Evolutionary conservation across 352 stramenopile genomes (phyloP).

Genomic region (Globisporangium acanthophoron): DNA sequence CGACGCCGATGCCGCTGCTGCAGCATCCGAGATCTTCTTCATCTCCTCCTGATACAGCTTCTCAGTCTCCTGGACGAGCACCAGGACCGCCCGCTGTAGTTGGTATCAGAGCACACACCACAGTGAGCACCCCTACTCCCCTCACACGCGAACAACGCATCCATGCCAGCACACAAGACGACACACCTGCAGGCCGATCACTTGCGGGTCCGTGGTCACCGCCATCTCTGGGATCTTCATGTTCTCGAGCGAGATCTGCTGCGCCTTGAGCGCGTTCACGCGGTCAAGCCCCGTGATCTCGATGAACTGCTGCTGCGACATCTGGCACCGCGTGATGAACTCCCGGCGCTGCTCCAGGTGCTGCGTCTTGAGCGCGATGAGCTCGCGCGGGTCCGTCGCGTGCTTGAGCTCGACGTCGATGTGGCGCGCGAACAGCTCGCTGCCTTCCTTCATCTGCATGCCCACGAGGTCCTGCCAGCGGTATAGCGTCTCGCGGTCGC

Average conservation of each 20-base stretch:
- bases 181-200: conserved; percentile 47
- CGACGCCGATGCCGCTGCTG: background rate
- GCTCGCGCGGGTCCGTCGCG: conserved; percentile 31
- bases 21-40: conserved; percentile 8
- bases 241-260: conserved; percentile 66
- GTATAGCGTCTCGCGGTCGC: conserved; percentile 66
- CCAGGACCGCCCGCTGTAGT: conserved; percentile 50
- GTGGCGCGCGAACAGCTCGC: conserved; percentile 58
- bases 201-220: conserved; percentile 41
- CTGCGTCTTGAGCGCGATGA: conserved; percentile 56
- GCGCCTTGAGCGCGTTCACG: conserved; percentile 43
- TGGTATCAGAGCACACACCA: conserved; percentile 1
- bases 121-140: no score
- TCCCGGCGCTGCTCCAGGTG: conserved; percentile 61
- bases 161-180: background rate
- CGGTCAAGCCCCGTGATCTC: conserved; percentile 71
- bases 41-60: conserved; percentile 59
- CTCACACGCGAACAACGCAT: background rate
- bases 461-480: conserved; percentile 74
- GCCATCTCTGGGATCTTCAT: conserved; percentile 70
- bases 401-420: conserved; percentile 39
- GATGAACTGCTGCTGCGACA: conserved; percentile 77
- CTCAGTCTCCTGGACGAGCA: conserved; percentile 65
- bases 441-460: conserved; percentile 83
- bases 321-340: conserved; percentile 59